phyloP scores from a whole-genome alignment of 179 eudicot genomes.

The Amaranthus tricolor region DNA sequence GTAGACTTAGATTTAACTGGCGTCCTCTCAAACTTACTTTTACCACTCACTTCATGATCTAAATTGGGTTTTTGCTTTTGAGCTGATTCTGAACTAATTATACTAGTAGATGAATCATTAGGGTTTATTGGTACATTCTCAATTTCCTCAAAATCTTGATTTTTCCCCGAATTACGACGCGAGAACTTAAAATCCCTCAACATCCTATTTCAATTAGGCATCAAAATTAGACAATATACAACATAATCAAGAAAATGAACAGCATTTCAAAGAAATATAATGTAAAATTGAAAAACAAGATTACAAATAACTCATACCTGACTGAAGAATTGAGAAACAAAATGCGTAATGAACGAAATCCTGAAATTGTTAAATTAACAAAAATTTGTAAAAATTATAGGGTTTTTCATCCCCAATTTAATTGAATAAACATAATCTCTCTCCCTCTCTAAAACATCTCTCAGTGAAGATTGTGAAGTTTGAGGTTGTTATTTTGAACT shows the following conservation, averaged over 20 bases:
- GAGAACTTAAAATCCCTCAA: conserved; percentile 53
- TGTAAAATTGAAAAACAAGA: not conserved
- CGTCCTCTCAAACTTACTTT: conserved; percentile 49
- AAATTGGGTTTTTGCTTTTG: conserved; percentile 26
- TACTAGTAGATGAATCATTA: conserved; percentile 33
- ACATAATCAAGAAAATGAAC: not conserved
- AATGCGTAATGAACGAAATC: conserved; percentile 28
- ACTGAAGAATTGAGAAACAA: conserved; percentile 49
- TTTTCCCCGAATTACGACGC: conserved; percentile 51
- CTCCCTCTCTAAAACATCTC: conserved; percentile 6
- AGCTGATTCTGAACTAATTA: conserved; percentile 26
- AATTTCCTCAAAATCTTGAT: conserved; percentile 44
- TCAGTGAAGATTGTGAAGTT: not conserved
- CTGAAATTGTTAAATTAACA: conserved; percentile 35
- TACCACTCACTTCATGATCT: conserved; percentile 39
- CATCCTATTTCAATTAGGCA: conserved; percentile 50
- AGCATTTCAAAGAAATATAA: not conserved
- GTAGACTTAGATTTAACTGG: conserved; percentile 55
- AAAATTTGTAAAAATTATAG: no score
- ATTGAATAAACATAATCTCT: not conserved
- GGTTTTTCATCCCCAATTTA: no score
- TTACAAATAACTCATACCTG: conserved; percentile 35
- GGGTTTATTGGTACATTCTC: conserved; percentile 75
- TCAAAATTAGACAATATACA: not conserved
- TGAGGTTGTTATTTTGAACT: not conserved